A percentile compares a stretch with the other conserved stretches of the same genome.
Conservation (phyloP, 106 monocot species). For the Platanthera zijinensis region DNA sequence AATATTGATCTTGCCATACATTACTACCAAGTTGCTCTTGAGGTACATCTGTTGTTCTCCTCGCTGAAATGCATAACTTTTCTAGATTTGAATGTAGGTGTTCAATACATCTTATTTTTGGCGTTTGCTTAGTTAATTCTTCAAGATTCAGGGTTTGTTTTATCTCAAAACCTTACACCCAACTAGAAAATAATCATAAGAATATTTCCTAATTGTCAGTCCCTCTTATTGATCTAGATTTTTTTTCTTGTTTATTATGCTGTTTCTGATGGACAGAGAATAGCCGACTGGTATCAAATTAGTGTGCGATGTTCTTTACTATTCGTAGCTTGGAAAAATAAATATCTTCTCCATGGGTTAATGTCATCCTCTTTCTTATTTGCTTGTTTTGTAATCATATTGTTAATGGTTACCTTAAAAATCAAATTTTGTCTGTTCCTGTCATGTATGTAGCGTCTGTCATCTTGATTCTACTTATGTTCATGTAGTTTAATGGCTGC, state of each 20-base stretch:
- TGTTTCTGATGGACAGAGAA: background rate
- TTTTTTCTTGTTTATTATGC: background rate
- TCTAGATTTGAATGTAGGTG: background rate
- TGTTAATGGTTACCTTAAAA: background rate
- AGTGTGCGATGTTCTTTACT: background rate
- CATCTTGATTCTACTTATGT: background rate
- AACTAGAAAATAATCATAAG: background rate
- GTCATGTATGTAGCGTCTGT: background rate
- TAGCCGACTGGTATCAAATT: background rate
- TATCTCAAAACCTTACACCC: background rate
- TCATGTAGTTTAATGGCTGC: background rate
- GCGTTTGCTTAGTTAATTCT: background rate
- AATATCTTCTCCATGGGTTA: background rate
- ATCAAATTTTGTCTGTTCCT: background rate
- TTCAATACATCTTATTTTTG: background rate
- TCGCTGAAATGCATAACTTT: background rate
- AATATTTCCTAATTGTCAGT: background rate
- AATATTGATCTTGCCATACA: constrained; percentile 84
- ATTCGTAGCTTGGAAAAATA: background rate
- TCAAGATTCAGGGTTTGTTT: background rate
- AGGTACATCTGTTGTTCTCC: constrained; percentile 38
- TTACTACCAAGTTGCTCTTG: constrained; percentile 73
- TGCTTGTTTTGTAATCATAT: background rate
- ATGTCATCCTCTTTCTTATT: background rate
- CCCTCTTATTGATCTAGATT: background rate